phyloP scores from a whole-genome alignment of 306 rosid species.

The Carpinus viminea region DNA sequence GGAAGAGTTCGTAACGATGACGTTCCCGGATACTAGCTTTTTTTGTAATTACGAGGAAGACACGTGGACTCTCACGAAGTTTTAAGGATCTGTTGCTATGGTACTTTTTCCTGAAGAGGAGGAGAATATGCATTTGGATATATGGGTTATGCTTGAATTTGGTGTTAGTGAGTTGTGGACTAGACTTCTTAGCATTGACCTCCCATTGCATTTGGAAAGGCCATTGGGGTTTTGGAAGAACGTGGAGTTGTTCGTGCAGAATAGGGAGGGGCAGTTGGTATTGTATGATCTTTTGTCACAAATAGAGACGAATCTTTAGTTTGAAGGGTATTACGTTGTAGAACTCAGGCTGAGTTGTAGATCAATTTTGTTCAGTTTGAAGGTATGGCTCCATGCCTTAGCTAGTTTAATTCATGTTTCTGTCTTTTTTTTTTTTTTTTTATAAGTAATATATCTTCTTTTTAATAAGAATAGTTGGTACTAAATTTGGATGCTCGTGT shows the following conservation, averaged over 20 bases:
- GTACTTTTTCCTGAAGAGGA: neutral
- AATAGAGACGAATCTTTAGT: neutral
- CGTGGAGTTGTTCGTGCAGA: neutral
- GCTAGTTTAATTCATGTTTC: too few species aligned
- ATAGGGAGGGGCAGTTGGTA: neutral
- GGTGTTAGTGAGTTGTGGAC: constrained; percentile 1
- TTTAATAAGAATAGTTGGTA: too few species aligned
- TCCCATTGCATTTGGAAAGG: neutral
- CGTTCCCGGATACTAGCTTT: neutral
- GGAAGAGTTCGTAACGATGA: neutral
- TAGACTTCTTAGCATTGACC: neutral
- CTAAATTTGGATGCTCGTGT: too few species aligned
- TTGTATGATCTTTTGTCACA: neutral
- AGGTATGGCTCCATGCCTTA: too few species aligned
- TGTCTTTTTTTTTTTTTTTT: too few species aligned
- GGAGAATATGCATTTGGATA: neutral
- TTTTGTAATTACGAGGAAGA: neutral
- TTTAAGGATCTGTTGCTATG: neutral
- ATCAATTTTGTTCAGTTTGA: too few species aligned
- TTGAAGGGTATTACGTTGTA: too few species aligned
- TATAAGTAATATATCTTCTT: too few species aligned
- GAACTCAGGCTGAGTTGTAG: too few species aligned
- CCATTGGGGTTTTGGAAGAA: constrained; percentile 6
- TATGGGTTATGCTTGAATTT: constrained; percentile 3
- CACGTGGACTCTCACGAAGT: too few species aligned